Percentiles rank a stretch among this genome's conserved stretches.
These are phyloP conservation scores for Phytophthora pistaciae DNA, from an alignment of 352 stramenopile species.

Conservation along the genomic window DNA sequence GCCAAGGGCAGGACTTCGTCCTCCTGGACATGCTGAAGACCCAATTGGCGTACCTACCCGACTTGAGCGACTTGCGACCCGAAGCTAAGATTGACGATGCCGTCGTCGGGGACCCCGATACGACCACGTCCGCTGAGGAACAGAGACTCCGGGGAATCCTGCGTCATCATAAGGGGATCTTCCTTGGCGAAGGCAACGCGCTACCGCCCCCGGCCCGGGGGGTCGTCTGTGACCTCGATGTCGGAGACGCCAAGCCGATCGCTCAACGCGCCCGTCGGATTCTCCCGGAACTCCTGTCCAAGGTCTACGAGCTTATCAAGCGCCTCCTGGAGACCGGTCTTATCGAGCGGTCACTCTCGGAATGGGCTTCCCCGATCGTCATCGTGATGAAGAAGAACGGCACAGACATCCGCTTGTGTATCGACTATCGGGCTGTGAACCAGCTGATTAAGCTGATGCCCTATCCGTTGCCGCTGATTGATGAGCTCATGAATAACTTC, in stretches of 20 bases:
- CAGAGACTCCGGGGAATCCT: not conserved
- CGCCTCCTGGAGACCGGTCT: constrained; percentile 7
- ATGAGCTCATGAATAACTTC: constrained; percentile 26
- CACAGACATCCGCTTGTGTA: constrained; percentile 9
- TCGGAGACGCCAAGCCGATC: constrained; percentile 10
- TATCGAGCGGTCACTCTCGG: constrained; percentile 9
- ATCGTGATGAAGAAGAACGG: constrained; percentile 38
- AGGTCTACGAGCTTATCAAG: constrained; percentile 23
- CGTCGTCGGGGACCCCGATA: not conserved
- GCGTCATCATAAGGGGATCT: not conserved
- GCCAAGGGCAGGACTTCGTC: constrained; percentile 11
- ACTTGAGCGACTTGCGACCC: constrained; percentile 9
- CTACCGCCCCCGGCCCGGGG: constrained; percentile 11
- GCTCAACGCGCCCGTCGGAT: constrained; percentile 7
- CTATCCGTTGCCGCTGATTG: constrained; percentile 31
- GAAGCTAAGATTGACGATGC: not conserved
- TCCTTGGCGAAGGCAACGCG: constrained; percentile 6
- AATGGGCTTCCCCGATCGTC: constrained; percentile 20
- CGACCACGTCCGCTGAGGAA: not conserved
- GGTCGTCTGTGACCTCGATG: constrained; percentile 24
- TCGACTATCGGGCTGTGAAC: constrained; percentile 32
- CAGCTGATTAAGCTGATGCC: constrained; percentile 27
- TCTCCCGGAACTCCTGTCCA: not conserved
- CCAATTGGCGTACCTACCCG: constrained; percentile 8
- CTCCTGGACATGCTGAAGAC: constrained; percentile 10